Conservation (phyloP, 495 filamentous ascomycete genomes). For the Pseudevernia furfuracea region DNA sequence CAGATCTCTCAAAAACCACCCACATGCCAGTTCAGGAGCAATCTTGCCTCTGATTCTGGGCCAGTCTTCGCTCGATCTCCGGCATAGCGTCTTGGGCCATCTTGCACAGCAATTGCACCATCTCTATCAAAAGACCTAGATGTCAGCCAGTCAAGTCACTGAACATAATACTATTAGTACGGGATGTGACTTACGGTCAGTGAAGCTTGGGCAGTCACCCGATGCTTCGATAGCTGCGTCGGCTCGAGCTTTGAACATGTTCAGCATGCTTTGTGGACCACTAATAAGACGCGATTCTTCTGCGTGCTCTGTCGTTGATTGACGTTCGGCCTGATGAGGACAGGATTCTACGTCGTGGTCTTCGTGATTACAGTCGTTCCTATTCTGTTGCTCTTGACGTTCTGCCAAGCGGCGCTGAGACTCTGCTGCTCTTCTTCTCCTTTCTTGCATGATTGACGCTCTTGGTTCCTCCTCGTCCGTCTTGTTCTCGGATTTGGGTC, state of each 20-base stretch:
- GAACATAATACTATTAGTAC: neutral
- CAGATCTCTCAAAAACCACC: neutral
- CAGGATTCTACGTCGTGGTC: neutral
- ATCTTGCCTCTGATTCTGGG: slow-evolving; percentile 5
- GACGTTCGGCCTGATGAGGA: neutral
- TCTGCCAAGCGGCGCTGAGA: neutral
- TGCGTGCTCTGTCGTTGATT: neutral
- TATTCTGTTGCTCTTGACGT: neutral
- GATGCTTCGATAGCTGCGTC: slow-evolving; percentile 11
- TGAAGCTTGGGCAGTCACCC: slow-evolving; percentile 9
- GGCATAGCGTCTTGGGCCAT: slow-evolving; percentile 19
- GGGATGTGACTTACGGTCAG: slow-evolving; percentile 9
- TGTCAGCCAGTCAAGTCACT: neutral
- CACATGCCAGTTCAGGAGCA: neutral
- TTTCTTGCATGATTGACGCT: neutral
- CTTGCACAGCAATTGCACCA: slow-evolving; percentile 17
- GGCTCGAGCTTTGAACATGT: slow-evolving; percentile 14
- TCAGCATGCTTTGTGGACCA: slow-evolving; percentile 13
- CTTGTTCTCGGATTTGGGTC: neutral
- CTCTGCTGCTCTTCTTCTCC: neutral
- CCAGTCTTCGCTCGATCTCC: slow-evolving; percentile 17
- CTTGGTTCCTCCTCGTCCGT: neutral
- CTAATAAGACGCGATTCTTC: neutral
- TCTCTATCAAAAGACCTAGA: slow-evolving; percentile 7
- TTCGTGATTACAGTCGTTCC: neutral